Evolutionary conservation across 1,284 basidiomycete genomes (phyloP).

Genomic region (Trichosporon ovoides): DNA sequence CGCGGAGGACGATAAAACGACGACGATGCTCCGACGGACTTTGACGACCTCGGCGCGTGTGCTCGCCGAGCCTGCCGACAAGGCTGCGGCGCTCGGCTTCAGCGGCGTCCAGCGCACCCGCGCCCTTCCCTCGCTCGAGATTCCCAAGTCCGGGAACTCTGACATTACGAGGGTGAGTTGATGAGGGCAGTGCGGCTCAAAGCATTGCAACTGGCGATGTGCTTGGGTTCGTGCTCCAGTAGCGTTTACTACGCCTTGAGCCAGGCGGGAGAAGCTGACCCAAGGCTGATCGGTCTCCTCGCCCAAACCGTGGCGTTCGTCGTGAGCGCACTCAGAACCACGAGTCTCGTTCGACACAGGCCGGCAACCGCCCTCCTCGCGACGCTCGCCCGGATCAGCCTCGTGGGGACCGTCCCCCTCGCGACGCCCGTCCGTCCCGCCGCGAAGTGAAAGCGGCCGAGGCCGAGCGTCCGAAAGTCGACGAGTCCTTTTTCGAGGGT

Average conservation of each 20-base stretch:
- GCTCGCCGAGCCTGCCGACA: not conserved
- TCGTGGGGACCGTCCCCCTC: no score
- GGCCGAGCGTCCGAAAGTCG: no score
- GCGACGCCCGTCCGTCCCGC: no score
- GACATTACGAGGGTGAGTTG: not conserved
- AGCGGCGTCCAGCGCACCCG: slow-evolving; percentile 10
- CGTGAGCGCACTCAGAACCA: not conserved
- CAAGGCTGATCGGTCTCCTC: not conserved
- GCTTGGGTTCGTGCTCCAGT: no score
- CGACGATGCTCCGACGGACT: slow-evolving; percentile 14
- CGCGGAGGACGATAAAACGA: not conserved
- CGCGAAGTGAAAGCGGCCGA: no score
- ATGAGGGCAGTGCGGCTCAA: not conserved
- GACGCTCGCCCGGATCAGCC: no score
- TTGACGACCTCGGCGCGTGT: slow-evolving; percentile 10
- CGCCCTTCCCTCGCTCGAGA: slow-evolving; percentile 8
- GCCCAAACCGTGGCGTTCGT: not conserved
- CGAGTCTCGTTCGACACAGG: not conserved
- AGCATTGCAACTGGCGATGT: no score
- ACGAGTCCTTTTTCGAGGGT: not conserved
- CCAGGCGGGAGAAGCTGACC: no score
- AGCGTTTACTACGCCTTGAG: no score
- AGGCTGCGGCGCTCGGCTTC: slow-evolving; percentile 6
- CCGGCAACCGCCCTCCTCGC: not conserved
- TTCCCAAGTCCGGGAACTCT: not conserved